phyloP scores from a whole-genome alignment of 768 basidiomycete species.

The Lentinula lateritia region DNA sequence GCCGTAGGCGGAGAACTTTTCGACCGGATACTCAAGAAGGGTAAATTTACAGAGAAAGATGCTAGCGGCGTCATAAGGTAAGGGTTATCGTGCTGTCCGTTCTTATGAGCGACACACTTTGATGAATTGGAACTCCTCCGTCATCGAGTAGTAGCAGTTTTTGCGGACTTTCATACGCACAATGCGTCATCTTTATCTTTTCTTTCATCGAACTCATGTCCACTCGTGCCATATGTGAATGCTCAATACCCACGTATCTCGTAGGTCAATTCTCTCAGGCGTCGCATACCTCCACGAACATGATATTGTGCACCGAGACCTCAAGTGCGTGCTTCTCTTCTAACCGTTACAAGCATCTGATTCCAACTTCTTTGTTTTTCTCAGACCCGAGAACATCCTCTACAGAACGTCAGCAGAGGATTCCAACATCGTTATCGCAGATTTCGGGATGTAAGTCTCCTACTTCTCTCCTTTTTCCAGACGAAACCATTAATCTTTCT shows the following conservation, averaged over 20 bases:
- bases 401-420: conserved; percentile 72
- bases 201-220: background rate
- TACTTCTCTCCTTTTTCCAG: background rate
- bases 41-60: conserved; percentile 92
- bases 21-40: conserved; percentile 75
- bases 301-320: conserved; percentile 93
- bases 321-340: conserved; percentile 55
- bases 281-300: conserved; percentile 88
- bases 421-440: conserved; percentile 91
- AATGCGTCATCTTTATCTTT: too few species aligned
- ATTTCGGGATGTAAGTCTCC: conserved; percentile 85
- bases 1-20: conserved; percentile 95
- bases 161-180: too few species aligned
- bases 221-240: background rate
- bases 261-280: conserved; percentile 76
- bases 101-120: too few species aligned
- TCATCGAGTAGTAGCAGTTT: too few species aligned
- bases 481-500: background rate
- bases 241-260: background rate
- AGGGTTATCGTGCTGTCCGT: conserved; percentile 13
- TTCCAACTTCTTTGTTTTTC: background rate
- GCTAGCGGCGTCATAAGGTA: conserved; percentile 74
- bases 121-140: background rate
- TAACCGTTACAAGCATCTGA: background rate
- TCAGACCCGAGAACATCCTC: conserved; percentile 92